Percentiles rank a stretch among this genome's conserved stretches.
These are phyloP conservation scores for Colletotrichum liriopes DNA, from an alignment of 2,329 filamentous ascomycete species.

Conservation along the genomic window DNA sequence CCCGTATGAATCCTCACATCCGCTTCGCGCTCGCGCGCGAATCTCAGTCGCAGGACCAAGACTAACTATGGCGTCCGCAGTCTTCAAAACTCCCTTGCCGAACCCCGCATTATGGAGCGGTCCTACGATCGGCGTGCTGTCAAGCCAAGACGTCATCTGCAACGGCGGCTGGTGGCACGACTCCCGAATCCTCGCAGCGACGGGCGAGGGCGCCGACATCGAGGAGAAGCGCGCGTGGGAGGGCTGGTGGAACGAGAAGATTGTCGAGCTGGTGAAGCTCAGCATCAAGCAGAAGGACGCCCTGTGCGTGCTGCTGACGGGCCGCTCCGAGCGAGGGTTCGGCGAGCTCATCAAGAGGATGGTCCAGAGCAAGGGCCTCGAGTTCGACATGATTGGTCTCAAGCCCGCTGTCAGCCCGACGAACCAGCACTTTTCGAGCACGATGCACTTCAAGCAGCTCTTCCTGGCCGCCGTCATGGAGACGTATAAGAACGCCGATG, in stretches of 20 bases:
- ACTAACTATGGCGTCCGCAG: constrained; percentile 58
- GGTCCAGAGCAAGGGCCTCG: constrained; percentile 80
- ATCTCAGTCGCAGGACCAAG: background rate
- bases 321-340: constrained; percentile 84
- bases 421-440: constrained; percentile 83
- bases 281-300: constrained; percentile 89
- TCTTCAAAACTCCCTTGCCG: constrained; percentile 92
- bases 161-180: constrained; percentile 99
- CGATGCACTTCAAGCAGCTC: constrained; percentile 93
- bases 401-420: constrained; percentile 89
- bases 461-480: constrained; percentile 86
- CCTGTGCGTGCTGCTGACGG: constrained; percentile 89
- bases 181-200: constrained; percentile 85
- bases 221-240: constrained; percentile 90
- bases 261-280: constrained; percentile 84
- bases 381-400: constrained; percentile 90
- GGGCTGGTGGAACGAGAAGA: constrained; percentile 97
- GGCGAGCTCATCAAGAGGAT: constrained; percentile 87
- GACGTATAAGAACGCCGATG: constrained; percentile 87
- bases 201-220: constrained; percentile 84
- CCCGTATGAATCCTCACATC: constrained; percentile 68
- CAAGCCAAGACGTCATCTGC: constrained; percentile 81
- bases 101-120: constrained; percentile 91
- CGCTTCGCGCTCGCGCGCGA: constrained; percentile 4
- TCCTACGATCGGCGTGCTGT: constrained; percentile 82